These are phyloP conservation scores for Grifola frondosa DNA, from an alignment of 1,284 basidiomycete species.

Conservation along the genomic window DNA sequence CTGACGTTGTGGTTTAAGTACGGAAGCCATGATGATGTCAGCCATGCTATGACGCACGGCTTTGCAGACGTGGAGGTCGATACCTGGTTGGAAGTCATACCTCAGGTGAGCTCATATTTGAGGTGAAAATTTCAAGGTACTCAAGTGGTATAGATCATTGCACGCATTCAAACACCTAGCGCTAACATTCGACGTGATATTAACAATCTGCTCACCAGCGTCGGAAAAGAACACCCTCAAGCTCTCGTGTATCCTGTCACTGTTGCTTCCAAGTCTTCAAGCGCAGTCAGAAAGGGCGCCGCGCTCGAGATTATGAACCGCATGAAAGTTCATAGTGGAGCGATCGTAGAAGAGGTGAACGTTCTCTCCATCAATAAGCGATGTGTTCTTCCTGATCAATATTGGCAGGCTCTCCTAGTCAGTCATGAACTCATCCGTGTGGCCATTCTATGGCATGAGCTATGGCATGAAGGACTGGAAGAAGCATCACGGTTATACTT, in stretches of 20 bases:
- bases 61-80: constrained; percentile 93
- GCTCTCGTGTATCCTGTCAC: constrained; percentile 98
- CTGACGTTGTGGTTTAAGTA: constrained; percentile 99
- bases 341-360: constrained; percentile 84
- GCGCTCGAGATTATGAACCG: constrained; percentile 90
- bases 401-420: constrained; percentile 80
- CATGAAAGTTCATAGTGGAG: constrained; percentile 90
- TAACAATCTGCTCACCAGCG: constrained; percentile 86
- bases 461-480: constrained; percentile 99
- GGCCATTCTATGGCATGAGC: constrained; percentile 98
- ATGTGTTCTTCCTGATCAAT: not conserved
- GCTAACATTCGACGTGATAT: constrained; percentile 88
- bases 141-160: constrained; percentile 78
- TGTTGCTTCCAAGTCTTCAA: constrained; percentile 96
- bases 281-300: constrained; percentile 77
- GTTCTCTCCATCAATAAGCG: not conserved
- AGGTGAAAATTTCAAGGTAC: not conserved
- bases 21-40: constrained; percentile 89
- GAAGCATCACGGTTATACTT: constrained; percentile 98
- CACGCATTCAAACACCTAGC: constrained; percentile 95
- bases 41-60: constrained; percentile 85
- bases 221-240: constrained; percentile 97
- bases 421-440: constrained; percentile 96
- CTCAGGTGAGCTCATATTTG: constrained; percentile 61
- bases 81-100: constrained; percentile 98